Conservation (phyloP, 106 monocot species). For the Dendrobium officinale region DNA sequence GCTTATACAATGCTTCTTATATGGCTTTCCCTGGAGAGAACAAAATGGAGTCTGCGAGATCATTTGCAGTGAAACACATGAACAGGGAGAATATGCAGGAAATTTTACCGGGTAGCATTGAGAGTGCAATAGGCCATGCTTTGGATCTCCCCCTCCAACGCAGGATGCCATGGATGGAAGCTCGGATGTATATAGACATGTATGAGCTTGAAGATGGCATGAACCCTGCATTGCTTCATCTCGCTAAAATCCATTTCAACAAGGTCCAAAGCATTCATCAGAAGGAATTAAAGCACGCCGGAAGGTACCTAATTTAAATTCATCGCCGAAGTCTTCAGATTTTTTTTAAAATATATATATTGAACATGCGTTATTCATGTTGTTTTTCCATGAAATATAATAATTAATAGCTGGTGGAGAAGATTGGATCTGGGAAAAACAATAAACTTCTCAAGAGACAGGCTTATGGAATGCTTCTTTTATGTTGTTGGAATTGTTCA, state of each 20-base stretch:
- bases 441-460: slow-evolving; percentile 38
- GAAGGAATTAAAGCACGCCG: not conserved
- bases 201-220: not conserved
- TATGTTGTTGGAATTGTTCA: slow-evolving; percentile 13
- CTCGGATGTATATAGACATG: not conserved
- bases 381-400: not conserved
- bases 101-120: not conserved
- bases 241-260: slow-evolving; percentile 4
- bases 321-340: too few species aligned
- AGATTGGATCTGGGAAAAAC: slow-evolving; percentile 19
- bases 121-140: not conserved
- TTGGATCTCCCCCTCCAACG: not conserved
- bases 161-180: slow-evolving; percentile 5
- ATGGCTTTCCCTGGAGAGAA: not conserved
- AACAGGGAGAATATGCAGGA: not conserved
- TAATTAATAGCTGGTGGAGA: slow-evolving; percentile 27
- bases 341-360: too few species aligned
- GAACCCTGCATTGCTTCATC: not conserved
- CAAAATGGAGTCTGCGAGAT: not conserved
- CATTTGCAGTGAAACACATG: not conserved
- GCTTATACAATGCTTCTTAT: slow-evolving; percentile 5
- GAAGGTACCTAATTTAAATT: not conserved
- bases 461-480: slow-evolving; percentile 33
- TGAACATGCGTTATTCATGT: not conserved
- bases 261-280: not conserved